These are phyloP conservation scores for Nicotiana rustica DNA, from an alignment of 305 asterid species.

Conservation along the genomic window DNA sequence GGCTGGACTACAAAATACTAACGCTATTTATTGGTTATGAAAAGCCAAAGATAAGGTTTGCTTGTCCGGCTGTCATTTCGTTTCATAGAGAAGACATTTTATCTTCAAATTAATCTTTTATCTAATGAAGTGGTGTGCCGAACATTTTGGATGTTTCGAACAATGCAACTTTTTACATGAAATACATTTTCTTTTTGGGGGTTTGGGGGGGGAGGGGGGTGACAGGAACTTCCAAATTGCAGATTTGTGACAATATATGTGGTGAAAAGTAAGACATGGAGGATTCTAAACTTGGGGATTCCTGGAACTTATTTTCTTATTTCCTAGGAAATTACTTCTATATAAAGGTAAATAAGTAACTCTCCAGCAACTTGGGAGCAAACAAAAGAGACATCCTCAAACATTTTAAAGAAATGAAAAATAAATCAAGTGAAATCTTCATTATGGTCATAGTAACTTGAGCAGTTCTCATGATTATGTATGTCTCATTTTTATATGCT, in stretches of 20 bases:
- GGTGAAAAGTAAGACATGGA: neutral
- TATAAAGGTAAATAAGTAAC: neutral
- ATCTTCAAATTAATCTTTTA: neutral
- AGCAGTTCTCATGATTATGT: constrained; percentile 6
- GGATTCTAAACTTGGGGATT: neutral
- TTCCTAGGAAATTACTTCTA: neutral
- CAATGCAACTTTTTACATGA: neutral
- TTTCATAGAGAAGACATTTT: neutral
- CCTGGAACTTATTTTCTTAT: neutral
- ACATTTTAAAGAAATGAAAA: constrained; percentile 16
- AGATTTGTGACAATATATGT: neutral
- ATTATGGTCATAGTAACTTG: neutral
- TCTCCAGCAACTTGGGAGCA: neutral
- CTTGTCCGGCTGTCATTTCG: neutral
- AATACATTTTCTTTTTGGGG: no score
- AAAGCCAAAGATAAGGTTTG: neutral
- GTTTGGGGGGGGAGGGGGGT: neutral
- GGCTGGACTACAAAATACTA: constrained; percentile 6
- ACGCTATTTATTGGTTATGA: constrained; percentile 23
- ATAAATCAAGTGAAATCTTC: neutral
- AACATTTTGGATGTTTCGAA: neutral
- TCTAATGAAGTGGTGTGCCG: neutral
- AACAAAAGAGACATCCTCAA: neutral
- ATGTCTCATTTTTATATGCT: neutral
- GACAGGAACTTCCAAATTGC: constrained; percentile 15